A percentile compares a stretch with the other conserved stretches of the same genome.
These are phyloP conservation scores for Kandelia obovata DNA, from an alignment of 345 rosid genomes.

Conservation along the genomic window DNA sequence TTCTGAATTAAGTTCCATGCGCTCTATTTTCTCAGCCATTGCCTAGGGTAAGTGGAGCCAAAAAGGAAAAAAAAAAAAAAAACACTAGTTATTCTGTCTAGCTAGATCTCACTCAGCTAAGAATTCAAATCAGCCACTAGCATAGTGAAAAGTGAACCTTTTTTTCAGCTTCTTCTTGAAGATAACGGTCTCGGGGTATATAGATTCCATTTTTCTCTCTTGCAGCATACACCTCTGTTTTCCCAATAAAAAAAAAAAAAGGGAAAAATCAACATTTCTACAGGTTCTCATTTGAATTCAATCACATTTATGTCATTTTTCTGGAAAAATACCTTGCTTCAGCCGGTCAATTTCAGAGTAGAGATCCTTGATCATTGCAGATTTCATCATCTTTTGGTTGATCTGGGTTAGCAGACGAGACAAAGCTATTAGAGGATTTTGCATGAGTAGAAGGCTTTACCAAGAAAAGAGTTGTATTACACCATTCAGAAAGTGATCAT, in stretches of 20 bases:
- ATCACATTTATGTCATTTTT: neutral
- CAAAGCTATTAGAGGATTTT: neutral
- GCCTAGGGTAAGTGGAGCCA: conserved; percentile 45
- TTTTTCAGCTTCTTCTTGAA: conserved; percentile 92
- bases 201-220: conserved; percentile 98
- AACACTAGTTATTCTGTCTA: conserved; percentile 12
- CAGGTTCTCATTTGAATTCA: conserved; percentile 4
- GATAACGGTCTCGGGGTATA: conserved; percentile 88
- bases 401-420: conserved; percentile 23
- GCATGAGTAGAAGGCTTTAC: too few relatives aligned
- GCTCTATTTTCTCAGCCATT: conserved; percentile 96
- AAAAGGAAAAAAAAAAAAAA: conserved; percentile 12
- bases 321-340: conserved; percentile 67
- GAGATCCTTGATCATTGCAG: conserved; percentile 95
- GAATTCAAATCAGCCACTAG: conserved; percentile 5
- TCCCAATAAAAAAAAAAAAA: neutral
- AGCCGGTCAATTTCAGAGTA: conserved; percentile 94
- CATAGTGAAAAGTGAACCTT: conserved; percentile 48
- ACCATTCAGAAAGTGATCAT: neutral
- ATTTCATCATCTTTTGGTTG: conserved; percentile 99
- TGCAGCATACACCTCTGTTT: conserved; percentile 89
- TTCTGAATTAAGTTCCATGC: conserved; percentile 76
- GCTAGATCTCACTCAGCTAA: conserved; percentile 4
- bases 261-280: conserved; percentile 12
- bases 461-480: too few relatives aligned